These are phyloP conservation scores for Penicillium turbatum DNA, from an alignment of 495 filamentous ascomycete genomes.

Conservation along the genomic window DNA sequence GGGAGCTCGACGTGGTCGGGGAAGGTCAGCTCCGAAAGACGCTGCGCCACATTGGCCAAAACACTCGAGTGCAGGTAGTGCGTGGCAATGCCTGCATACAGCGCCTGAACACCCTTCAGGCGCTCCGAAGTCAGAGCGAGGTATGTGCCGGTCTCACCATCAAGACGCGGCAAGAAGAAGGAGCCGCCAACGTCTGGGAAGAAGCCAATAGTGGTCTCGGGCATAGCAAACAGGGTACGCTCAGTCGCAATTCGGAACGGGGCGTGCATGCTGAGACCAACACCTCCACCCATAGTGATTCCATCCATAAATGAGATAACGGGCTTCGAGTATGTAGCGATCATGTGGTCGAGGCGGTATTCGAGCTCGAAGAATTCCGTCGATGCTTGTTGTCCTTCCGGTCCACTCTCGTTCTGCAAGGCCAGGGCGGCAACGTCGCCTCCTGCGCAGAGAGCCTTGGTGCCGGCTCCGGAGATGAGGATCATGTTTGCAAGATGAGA, in stretches of 20 bases:
- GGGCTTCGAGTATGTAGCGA: slow-evolving; percentile 92
- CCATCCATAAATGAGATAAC: slow-evolving; percentile 97
- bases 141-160: slow-evolving; percentile 81
- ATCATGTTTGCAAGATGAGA: slow-evolving; percentile 90
- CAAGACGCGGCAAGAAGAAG: slow-evolving; percentile 88
- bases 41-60: slow-evolving; percentile 71
- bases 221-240: slow-evolving; percentile 93
- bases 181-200: slow-evolving; percentile 96
- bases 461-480: slow-evolving; percentile 82
- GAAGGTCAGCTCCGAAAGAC: slow-evolving; percentile 86
- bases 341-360: slow-evolving; percentile 89
- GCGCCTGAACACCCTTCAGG: slow-evolving; percentile 74
- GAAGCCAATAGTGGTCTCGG: slow-evolving; percentile 95
- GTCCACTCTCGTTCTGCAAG: slow-evolving; percentile 60
- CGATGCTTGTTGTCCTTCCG: slow-evolving; percentile 63
- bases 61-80: slow-evolving; percentile 91
- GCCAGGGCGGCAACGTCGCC: slow-evolving; percentile 83
- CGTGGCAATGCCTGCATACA: slow-evolving; percentile 80
- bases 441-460: slow-evolving; percentile 85
- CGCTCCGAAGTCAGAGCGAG: slow-evolving; percentile 82
- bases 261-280: slow-evolving; percentile 89
- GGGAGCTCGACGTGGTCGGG: slow-evolving; percentile 60
- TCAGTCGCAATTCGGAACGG: slow-evolving; percentile 96
- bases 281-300: slow-evolving; percentile 96
- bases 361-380: slow-evolving; percentile 83